These are phyloP conservation scores for Claviceps sorghi DNA, from an alignment of 2,329 filamentous ascomycete species.

Conservation along the genomic window DNA sequence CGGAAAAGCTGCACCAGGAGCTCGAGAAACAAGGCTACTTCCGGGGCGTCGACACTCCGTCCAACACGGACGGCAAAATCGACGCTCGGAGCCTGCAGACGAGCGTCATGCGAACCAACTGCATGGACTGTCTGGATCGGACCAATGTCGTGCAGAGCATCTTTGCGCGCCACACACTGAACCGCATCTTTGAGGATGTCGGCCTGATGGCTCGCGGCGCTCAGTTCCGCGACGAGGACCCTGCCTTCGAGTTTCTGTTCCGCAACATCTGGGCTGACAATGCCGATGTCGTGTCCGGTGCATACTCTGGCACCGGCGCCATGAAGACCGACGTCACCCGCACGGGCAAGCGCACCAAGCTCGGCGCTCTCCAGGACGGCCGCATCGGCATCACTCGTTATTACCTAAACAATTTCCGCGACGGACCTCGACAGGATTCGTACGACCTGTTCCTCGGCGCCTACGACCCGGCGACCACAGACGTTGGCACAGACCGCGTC, in stretches of 20 bases:
- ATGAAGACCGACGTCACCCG: slow-evolving; percentile 97
- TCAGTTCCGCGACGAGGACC: slow-evolving; percentile 61
- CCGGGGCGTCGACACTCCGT: slow-evolving; percentile 75
- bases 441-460: slow-evolving; percentile 88
- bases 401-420: slow-evolving; percentile 83
- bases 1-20: slow-evolving; percentile 67
- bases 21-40: slow-evolving; percentile 79
- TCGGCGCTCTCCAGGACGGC: slow-evolving; percentile 71
- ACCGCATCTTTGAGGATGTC: slow-evolving; percentile 73
- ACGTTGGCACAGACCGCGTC: slow-evolving; percentile 55
- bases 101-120: slow-evolving; percentile 90
- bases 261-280: slow-evolving; percentile 98
- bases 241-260: slow-evolving; percentile 77
- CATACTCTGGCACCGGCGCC: slow-evolving; percentile 90
- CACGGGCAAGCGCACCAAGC: slow-evolving; percentile 76
- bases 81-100: slow-evolving; percentile 73
- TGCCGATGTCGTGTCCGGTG: slow-evolving; percentile 81
- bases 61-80: slow-evolving; percentile 51
- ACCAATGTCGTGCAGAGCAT: slow-evolving; percentile 98
- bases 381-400: slow-evolving; percentile 83
- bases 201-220: slow-evolving; percentile 66
- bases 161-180: slow-evolving; percentile 78
- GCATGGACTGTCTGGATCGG: slow-evolving; percentile 96
- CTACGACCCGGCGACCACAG: slow-evolving; percentile 61
- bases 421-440: slow-evolving; percentile 86